Evolutionary conservation across 768 basidiomycete genomes (phyloP), one percentile per base, ranked within the genome.

Genomic region (Pleurotus tuoliensis): DNA sequence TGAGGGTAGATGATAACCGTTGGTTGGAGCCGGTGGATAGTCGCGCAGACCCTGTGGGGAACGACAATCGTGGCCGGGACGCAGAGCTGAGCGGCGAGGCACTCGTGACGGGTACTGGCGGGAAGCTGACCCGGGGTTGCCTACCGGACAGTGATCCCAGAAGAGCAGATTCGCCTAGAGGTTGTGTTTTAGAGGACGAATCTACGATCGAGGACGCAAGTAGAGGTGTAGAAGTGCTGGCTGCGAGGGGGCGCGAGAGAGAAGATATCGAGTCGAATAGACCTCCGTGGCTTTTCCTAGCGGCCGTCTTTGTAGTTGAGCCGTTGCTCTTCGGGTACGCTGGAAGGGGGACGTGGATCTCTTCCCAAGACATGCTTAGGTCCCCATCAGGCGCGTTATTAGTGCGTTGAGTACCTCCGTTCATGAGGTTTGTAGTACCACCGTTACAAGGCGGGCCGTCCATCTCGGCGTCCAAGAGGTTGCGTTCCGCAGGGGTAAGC

Each of bases 401-500:
- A 53, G 9, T 57, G 41, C 5, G 53, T 47, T 20, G 61, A n/a
- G 8, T 57, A 44, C 11, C 60, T 58, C n/a, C 58, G 61, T 13
- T 56, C 38, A 8, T 39, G 15, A 12, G 40, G 18, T 16, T 55
- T 22, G 5, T 38, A 37, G 43, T 46, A 57, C 8, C 47, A 43
- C 44, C 59, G 59, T 25, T 38, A 58, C 24, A 53, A 49, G 9
- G 3, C 20, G 56, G 58, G 43, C 67, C 65, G 60, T 78, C 80
- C 5, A 90, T 69, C 58, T 87, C 83, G 2, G 74, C 70, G 59
- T 90, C 89, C 1, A 90, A 69, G 20, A 87, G 66, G 11, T 76
- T 72, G 15, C 86, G 81, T 64, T 92, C 89, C 0, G 84, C 77
- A 2, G 73, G 69, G 0, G 90, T 82, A 44, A 93, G 74, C 0